Evolutionary conservation across 1,284 basidiomycete genomes (phyloP), one percentile per base, ranked within the genome.

Genomic region (Rhodotorula mucilaginosa): DNA sequence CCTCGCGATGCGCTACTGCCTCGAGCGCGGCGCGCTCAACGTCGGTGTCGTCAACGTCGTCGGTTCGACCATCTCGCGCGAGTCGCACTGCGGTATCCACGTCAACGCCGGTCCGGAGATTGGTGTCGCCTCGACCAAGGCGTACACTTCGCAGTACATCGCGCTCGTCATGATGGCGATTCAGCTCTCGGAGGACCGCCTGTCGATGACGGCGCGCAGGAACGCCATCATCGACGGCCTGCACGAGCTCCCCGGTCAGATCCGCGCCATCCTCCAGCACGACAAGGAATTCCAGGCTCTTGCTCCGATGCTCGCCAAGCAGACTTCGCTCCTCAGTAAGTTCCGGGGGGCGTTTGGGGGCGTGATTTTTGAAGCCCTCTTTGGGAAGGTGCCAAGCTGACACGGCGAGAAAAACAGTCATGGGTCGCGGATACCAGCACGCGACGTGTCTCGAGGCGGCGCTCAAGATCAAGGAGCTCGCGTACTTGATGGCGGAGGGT

Each of bases 71-170:
- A 89, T 99, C 80, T 99, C 70, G 51, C 70, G 67, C 61, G 74
- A 75, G 65, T 69, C 95, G 23, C 97, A 99, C 85, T 97, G 94
- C 78, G 97, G 97, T 90, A 90, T 99, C 69, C 96, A 99, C 85
- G 99, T 99, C 85, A 99, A 99, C 81, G 96, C 97, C 79, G 96
- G 96, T 58, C 96, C 96, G 73, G 96, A 99, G 85, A 96, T 99
- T 75, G 96, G 97, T 87, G 97, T 99, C 74, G 97, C 97, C 10
- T 98, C 95, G n/a, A 99, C 97, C 75, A 99, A 99, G 89, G 97
- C 97, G 5, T 99, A 99, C 85, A 99, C 96, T 4, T 98, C 95
- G 64, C 96, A 99, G 84, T 99, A 98, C 85, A 95, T 99, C 78
- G 97, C 96, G 5, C 87, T 99, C 66, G 85, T 98, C 82, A 96